Evolutionary conservation across 345 rosid genomes (phyloP).

Genomic region (Firmiana major): DNA sequence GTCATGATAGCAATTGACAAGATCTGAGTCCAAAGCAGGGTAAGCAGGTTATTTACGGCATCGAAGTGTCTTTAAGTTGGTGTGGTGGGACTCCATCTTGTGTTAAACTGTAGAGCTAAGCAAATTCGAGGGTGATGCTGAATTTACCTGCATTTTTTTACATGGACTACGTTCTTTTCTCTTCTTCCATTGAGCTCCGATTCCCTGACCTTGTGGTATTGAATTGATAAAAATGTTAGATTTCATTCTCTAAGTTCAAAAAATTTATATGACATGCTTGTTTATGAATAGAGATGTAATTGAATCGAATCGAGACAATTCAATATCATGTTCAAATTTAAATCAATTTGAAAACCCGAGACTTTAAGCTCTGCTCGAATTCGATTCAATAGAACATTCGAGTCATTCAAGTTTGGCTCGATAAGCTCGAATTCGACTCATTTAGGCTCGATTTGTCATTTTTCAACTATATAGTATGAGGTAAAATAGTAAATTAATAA

Average conservation of each 20-base stretch:
- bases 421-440: too few relatives aligned
- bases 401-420: too few relatives aligned
- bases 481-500: too few relatives aligned
- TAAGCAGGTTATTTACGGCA: slow-evolving; percentile 30
- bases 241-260: not conserved
- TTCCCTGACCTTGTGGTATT: slow-evolving; percentile 56
- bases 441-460: too few relatives aligned
- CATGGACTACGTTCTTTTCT: slow-evolving; percentile 78
- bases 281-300: too few relatives aligned
- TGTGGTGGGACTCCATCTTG: slow-evolving; percentile 28
- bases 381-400: too few relatives aligned
- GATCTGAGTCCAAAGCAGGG: slow-evolving; percentile 26
- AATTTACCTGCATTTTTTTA: slow-evolving; percentile 84
- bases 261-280: not conserved
- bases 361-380: too few relatives aligned
- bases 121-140: slow-evolving; percentile 14
- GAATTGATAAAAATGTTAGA: slow-evolving; percentile 2
- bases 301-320: too few relatives aligned
- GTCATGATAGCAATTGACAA: slow-evolving; percentile 27
- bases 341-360: too few relatives aligned
- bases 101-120: not conserved
- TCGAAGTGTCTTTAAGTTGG: slow-evolving; percentile 28
- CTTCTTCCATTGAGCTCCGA: slow-evolving; percentile 66
- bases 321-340: too few relatives aligned
- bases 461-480: too few relatives aligned